phyloP scores from a whole-genome alignment of 1,284 basidiomycete species.

The Marasmius fiardii region DNA sequence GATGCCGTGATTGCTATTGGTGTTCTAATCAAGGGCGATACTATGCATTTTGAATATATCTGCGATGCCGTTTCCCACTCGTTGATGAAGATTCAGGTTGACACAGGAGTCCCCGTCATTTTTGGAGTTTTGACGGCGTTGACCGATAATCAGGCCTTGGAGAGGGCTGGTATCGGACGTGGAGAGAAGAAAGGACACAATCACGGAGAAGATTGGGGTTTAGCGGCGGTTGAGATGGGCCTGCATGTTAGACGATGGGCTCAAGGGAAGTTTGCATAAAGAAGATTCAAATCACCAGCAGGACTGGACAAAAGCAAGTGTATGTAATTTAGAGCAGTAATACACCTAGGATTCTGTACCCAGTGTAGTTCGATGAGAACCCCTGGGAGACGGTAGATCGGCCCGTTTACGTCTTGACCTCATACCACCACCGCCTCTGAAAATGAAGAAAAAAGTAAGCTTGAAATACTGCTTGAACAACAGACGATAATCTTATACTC shows the following conservation, averaged over 20 bases:
- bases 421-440: background rate
- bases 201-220: conserved; percentile 95
- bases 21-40: conserved; percentile 94
- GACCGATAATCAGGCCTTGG: conserved; percentile 92
- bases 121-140: conserved; percentile 95
- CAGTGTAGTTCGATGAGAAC: too few relatives aligned
- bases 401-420: background rate
- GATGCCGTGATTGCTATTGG: conserved; percentile 97
- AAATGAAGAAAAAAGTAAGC: conserved; percentile 41
- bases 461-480: background rate
- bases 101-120: conserved; percentile 92
- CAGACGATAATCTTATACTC: conserved; percentile 18
- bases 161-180: conserved; percentile 80
- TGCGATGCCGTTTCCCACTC: conserved; percentile 90
- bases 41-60: conserved; percentile 99
- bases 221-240: conserved; percentile 93
- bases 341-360: too few relatives aligned
- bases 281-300: too few relatives aligned
- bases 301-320: background rate
- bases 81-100: conserved; percentile 92
- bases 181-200: conserved; percentile 77
- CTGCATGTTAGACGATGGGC: conserved; percentile 71
- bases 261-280: conserved; percentile 61
- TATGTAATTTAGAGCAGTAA: background rate
- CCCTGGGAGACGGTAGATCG: too few relatives aligned